Evolutionary conservation across 805 yeast species (phyloP).

Genomic region (Candida wancherniae): DNA sequence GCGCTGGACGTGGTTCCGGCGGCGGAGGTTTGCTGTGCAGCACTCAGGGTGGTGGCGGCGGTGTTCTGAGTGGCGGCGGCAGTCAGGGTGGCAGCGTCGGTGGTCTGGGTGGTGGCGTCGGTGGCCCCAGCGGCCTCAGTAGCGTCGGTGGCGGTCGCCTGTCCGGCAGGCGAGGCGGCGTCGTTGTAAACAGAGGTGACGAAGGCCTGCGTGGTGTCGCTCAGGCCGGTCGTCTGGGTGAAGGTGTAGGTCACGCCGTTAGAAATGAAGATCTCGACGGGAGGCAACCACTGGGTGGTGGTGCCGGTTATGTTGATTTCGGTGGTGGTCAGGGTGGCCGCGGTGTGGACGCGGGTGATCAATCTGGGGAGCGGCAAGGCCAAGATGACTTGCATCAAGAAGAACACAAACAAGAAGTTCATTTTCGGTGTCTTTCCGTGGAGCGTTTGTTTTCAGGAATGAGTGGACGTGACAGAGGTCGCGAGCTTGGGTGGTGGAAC

Average conservation of each 20-base stretch:
- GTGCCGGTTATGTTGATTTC: conserved; percentile 42
- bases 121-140: background rate
- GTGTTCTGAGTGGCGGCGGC: too few species aligned
- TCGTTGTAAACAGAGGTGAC: conserved; percentile 25
- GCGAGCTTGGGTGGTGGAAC: too few species aligned
- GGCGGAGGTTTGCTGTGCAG: background rate
- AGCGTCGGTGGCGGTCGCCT: conserved; percentile 5
- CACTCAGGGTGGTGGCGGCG: background rate
- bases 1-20: too few species aligned
- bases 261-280: conserved; percentile 49
- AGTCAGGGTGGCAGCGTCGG: conserved; percentile 14
- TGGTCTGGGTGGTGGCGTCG: background rate
- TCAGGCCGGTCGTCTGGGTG: conserved; percentile 33
- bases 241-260: conserved; percentile 48
- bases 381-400: conserved; percentile 17
- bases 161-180: conserved; percentile 7
- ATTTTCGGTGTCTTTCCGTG: too few species aligned
- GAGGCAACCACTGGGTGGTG: conserved; percentile 45
- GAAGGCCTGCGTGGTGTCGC: conserved; percentile 32
- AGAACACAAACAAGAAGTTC: conserved; percentile 1
- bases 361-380: conserved; percentile 38
- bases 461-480: too few species aligned
- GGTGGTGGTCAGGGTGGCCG: conserved; percentile 47
- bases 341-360: conserved; percentile 54
- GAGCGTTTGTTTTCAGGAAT: too few species aligned